phyloP scores from a whole-genome alignment of 371 early-diverging fungal genomes.

The Apophysomyces variabilis region DNA sequence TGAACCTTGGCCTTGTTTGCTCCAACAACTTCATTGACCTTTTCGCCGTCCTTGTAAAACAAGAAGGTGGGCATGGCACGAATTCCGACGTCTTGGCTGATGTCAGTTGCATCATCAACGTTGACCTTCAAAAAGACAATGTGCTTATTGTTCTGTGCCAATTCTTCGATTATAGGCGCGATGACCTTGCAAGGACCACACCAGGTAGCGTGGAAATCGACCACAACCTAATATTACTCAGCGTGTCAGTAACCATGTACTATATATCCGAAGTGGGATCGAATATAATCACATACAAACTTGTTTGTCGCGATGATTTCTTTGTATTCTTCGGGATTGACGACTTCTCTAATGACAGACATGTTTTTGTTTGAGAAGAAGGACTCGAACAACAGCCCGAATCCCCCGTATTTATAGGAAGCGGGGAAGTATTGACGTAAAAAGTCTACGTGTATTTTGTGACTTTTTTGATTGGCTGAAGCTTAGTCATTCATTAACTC shows the following conservation, averaged over 20 bases:
- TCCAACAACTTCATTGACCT: conserved; percentile 76
- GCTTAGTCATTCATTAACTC: conserved; percentile 11
- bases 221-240: conserved; percentile 50
- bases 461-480: conserved; percentile 7
- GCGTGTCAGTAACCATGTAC: conserved; percentile 17
- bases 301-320: conserved; percentile 31
- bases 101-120: conserved; percentile 74
- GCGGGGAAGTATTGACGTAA: neutral
- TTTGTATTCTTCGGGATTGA: conserved; percentile 36
- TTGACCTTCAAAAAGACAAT: conserved; percentile 85
- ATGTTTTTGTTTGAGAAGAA: conserved; percentile 17
- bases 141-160: conserved; percentile 56
- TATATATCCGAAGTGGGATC: conserved; percentile 7
- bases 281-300: conserved; percentile 24
- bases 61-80: conserved; percentile 94
- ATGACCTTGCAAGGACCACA: conserved; percentile 91
- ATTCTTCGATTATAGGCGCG: conserved; percentile 69
- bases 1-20: conserved; percentile 54
- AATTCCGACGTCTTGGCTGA: conserved; percentile 45
- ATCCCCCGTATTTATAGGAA: conserved; percentile 18
- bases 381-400: conserved; percentile 7
- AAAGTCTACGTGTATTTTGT: neutral
- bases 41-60: conserved; percentile 74
- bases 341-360: conserved; percentile 23
- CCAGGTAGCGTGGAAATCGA: conserved; percentile 77